phyloP scores from a whole-genome alignment of 2,329 filamentous ascomycete species.

The Hypoxylon sp. region DNA sequence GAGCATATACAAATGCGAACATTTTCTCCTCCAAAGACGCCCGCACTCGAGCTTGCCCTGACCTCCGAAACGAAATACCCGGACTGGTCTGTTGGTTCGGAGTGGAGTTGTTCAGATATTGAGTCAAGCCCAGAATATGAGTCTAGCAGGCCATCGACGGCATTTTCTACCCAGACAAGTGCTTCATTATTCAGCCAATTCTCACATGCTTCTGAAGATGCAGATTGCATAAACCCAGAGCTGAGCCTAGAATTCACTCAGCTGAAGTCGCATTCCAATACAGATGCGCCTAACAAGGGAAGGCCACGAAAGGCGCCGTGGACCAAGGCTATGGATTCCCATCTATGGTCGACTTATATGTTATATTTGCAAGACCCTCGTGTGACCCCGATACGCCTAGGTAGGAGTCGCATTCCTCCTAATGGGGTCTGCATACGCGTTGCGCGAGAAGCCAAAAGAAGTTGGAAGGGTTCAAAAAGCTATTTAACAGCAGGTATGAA shows the following conservation, averaged over 20 bases:
- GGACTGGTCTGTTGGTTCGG: slow-evolving; percentile 71
- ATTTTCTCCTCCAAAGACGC: slow-evolving; percentile 72
- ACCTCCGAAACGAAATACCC: slow-evolving; percentile 66
- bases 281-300: slow-evolving; percentile 33
- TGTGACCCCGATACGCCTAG: slow-evolving; percentile 75
- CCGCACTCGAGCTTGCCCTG: slow-evolving; percentile 63
- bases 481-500: slow-evolving; percentile 56
- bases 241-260: slow-evolving; percentile 55
- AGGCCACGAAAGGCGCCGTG: slow-evolving; percentile 69
- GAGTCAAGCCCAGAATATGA: slow-evolving; percentile 73
- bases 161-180: slow-evolving; percentile 72
- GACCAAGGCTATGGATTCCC: slow-evolving; percentile 75
- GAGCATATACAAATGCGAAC: slow-evolving; percentile 58
- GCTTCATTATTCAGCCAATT: slow-evolving; percentile 70
- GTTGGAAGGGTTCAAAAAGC: slow-evolving; percentile 73
- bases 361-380: slow-evolving; percentile 77
- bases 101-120: slow-evolving; percentile 65
- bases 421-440: slow-evolving; percentile 75
- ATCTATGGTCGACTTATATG: slow-evolving; percentile 76
- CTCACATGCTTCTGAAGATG: slow-evolving; percentile 70
- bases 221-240: slow-evolving; percentile 68
- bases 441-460: slow-evolving; percentile 75
- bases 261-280: slow-evolving; percentile 28
- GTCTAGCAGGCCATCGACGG: slow-evolving; percentile 72
- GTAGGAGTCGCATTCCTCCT: slow-evolving; percentile 74